Evolutionary conservation across 2,329 filamentous ascomycete genomes (phyloP).

Genomic region (Thermothelomyces thermophilus): DNA sequence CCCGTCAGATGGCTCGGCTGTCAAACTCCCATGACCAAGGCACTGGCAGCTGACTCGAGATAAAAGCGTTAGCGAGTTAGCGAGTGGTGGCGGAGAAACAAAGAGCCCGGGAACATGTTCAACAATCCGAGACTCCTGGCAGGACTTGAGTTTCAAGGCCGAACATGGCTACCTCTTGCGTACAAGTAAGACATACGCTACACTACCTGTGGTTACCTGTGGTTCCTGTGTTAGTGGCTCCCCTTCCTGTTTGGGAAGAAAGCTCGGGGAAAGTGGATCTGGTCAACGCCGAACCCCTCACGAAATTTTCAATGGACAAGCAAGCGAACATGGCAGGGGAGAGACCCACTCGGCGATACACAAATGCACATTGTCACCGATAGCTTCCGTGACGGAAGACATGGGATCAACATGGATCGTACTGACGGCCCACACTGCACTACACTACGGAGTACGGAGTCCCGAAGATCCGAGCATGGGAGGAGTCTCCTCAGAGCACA

Average conservation of each 20-base stretch:
- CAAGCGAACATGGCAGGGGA: slow-evolving; percentile 2
- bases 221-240: slow-evolving; percentile 8
- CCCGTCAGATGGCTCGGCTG: neutral
- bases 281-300: neutral
- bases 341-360: slow-evolving; percentile 11
- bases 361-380: slow-evolving; percentile 20
- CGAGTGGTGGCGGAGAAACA: too few species aligned
- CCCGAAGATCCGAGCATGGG: slow-evolving; percentile 10
- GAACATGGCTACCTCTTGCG: too few species aligned
- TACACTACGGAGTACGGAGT: too few species aligned
- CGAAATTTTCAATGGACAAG: slow-evolving; percentile 4
- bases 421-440: neutral
- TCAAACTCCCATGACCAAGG: slow-evolving; percentile 9
- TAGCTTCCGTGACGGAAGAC: slow-evolving; percentile 19
- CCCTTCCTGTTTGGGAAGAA: slow-evolving; percentile 14
- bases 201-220: too few species aligned
- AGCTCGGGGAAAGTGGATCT: slow-evolving; percentile 4
- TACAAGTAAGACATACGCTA: too few species aligned
- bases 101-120: too few species aligned
- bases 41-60: slow-evolving; percentile 1
- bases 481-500: neutral
- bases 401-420: slow-evolving; percentile 18
- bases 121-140: too few species aligned
- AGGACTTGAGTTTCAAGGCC: too few species aligned
- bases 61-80: too few species aligned